Conservation (phyloP, 1,284 basidiomycete genomes). For the Moesziomyces parantarcticus region DNA sequence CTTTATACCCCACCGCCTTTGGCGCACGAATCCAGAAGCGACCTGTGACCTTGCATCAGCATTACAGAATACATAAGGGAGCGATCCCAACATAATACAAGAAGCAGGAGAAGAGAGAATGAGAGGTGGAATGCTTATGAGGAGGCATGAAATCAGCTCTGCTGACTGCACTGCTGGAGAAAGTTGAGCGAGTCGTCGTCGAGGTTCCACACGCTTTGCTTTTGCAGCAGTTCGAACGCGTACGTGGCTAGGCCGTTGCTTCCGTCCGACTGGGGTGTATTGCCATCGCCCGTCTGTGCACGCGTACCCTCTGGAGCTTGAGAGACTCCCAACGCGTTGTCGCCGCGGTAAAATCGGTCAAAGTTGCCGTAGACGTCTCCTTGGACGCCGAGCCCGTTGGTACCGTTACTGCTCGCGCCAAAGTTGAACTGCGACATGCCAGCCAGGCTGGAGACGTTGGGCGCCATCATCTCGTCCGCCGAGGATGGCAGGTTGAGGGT, state of each 20-base stretch:
- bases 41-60: no score
- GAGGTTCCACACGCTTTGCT: constrained; percentile 45
- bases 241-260: constrained; percentile 30
- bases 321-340: background rate
- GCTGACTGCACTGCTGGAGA: constrained; percentile 25
- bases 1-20: background rate
- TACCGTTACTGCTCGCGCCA: background rate
- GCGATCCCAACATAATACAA: background rate
- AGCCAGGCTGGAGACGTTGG: constrained; percentile 7
- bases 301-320: background rate
- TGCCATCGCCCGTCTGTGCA: background rate
- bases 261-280: constrained; percentile 31
- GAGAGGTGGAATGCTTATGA: background rate
- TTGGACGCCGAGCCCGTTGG: constrained; percentile 5
- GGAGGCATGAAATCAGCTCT: background rate
- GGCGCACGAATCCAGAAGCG: constrained; percentile 1
- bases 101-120: background rate
- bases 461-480: constrained; percentile 13
- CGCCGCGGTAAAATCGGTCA: constrained; percentile 11
- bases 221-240: constrained; percentile 47
- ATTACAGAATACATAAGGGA: background rate
- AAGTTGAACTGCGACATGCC: constrained; percentile 25
- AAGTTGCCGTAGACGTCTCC: constrained; percentile 13
- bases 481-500: constrained; percentile 17
- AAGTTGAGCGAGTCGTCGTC: constrained; percentile 37